These are phyloP conservation scores for Trichocomaceae sp. DNA, from an alignment of 2,329 filamentous ascomycete species.

Conservation along the genomic window DNA sequence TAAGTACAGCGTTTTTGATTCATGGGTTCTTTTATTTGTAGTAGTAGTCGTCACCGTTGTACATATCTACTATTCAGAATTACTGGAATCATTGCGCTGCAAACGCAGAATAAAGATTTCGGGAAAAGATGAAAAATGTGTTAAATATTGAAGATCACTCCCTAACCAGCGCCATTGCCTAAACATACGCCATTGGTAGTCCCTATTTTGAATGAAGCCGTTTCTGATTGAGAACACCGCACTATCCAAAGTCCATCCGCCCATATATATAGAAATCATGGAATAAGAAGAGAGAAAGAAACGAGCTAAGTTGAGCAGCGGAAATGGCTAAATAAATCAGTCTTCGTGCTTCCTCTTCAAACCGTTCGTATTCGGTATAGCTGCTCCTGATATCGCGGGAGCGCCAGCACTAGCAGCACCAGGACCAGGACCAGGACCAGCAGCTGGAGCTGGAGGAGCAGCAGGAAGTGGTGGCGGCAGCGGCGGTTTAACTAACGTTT, in stretches of 20 bases:
- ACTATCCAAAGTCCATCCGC: neutral
- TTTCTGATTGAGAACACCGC: neutral
- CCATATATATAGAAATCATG: slow-evolving; percentile 2
- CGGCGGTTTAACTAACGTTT: slow-evolving; percentile 26
- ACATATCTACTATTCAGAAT: neutral
- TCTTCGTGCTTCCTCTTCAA: slow-evolving; percentile 39
- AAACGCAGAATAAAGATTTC: neutral
- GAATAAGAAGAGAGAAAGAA: slow-evolving; percentile 12
- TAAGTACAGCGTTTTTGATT: neutral
- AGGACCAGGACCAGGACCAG: no score
- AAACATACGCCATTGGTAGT: neutral
- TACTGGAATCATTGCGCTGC: neutral
- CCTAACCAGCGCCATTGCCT: neutral
- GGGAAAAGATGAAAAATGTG: neutral
- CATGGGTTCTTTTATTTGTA: neutral
- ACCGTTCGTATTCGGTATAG: slow-evolving; percentile 25
- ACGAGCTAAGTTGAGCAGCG: neutral
- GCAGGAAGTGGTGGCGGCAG: slow-evolving; percentile 9
- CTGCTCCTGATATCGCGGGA: slow-evolving; percentile 19
- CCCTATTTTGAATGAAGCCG: neutral
- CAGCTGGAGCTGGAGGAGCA: no score
- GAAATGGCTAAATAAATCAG: slow-evolving; percentile 14
- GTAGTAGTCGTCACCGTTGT: neutral
- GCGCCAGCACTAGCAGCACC: slow-evolving; percentile 9
- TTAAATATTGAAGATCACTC: neutral